Base-by-base conservation (phyloP, 2,329 filamentous ascomycete species). In the Sporothrix brunneoviolacea region DNA sequence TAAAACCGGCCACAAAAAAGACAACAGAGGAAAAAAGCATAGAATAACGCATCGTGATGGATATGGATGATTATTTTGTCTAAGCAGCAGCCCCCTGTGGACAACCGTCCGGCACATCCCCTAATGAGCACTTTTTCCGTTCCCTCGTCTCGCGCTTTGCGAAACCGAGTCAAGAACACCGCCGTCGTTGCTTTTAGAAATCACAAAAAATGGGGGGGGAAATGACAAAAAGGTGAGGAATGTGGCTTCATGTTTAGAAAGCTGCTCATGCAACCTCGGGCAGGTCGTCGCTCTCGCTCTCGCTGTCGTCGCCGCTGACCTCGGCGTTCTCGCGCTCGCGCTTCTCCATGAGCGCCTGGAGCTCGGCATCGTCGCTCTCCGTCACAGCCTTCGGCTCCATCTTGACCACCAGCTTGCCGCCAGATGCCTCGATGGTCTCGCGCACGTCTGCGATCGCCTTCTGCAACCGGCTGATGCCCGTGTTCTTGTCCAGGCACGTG, bases 331-430 rank as follows among this genome's bases (percentile, higher is more conserved):
- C 91, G 59, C 89, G 85, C 76, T 95, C 93, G 59, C 88, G 84
- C 84, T 97, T 96, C 79, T 97, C 93, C 93, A 98, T 98, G 58
- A 98, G 80, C 47, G 91, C 93, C 69, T 96, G 90, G 58, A 98
- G 77, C 71, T 96, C 91, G 22, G 91, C 93, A 65, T 98, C 93
- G 63, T 98, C 94, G 68, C 90, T 94, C 78, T 97, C 94, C 2
- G 93, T 98, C 55, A 98, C 93, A 4, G 94, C 93, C 83, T 97
- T 97, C 60, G 93, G 93, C 63, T 93, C 91, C 93, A 98, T 98
- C 82, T 94, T 95, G 61, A 96, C 86, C 38, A 84, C 79, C 64
- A 91, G 86, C 64, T 82, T 83, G 55, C 93, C 93, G 48, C 87
- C 87, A 1, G 86, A 80, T 40, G 70, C 75, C 65, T 83, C 81